A percentile compares a stretch with the other conserved stretches of the same genome.
These are phyloP conservation scores for Talaromyces proteolyticus DNA, from an alignment of 495 filamentous ascomycete species.

Conservation along the genomic window DNA sequence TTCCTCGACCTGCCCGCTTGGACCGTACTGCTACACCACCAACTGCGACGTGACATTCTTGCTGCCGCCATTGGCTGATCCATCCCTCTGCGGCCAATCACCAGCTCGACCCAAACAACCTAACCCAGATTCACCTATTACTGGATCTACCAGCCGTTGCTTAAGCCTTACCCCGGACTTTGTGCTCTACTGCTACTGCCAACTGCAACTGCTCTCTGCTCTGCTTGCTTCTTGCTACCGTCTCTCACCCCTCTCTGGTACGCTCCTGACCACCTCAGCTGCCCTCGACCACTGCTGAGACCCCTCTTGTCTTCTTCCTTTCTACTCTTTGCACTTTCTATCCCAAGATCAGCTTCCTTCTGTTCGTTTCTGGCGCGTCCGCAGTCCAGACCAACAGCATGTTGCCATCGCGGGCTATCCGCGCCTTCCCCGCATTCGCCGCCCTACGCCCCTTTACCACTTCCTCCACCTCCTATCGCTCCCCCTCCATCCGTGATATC, in stretches of 20 bases:
- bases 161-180: slow-evolving; percentile 16
- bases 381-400: slow-evolving; percentile 25
- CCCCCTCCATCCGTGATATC: slow-evolving; percentile 84
- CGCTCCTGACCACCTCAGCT: neutral
- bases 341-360: slow-evolving; percentile 8
- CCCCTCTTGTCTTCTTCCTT: slow-evolving; percentile 12
- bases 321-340: slow-evolving; percentile 9
- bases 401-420: slow-evolving; percentile 43
- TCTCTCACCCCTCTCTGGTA: slow-evolving; percentile 14
- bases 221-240: neutral
- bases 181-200: neutral
- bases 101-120: neutral
- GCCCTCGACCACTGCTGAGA: neutral
- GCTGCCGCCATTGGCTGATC: slow-evolving; percentile 10
- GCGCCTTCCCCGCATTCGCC: slow-evolving; percentile 36
- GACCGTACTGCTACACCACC: neutral
- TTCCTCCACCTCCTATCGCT: slow-evolving; percentile 44
- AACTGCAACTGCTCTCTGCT: slow-evolving; percentile 17
- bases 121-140: neutral
- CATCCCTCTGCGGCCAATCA: neutral
- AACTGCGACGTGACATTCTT: slow-evolving; percentile 9
- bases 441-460: slow-evolving; percentile 57
- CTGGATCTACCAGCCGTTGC: too few relatives aligned
- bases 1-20: slow-evolving; percentile 4
- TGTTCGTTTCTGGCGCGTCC: slow-evolving; percentile 9